phyloP scores from a whole-genome alignment of 805 yeast genomes.

The Candida insectalens region DNA sequence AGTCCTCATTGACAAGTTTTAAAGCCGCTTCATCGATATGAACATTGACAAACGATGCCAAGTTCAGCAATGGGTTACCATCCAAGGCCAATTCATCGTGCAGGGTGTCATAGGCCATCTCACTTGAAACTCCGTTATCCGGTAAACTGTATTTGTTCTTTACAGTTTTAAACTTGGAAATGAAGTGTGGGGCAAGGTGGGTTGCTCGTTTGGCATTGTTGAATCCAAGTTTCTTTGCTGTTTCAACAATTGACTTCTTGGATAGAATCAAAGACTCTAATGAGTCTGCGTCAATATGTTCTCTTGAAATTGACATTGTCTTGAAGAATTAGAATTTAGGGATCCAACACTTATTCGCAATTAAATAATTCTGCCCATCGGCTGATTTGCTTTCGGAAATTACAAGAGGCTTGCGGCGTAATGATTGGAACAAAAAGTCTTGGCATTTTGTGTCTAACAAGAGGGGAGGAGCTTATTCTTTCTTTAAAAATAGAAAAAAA shows the following conservation, averaged over 20 bases:
- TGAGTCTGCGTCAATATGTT: conserved; percentile 30
- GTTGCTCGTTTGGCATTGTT: conserved; percentile 5
- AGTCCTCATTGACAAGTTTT: conserved; percentile 53
- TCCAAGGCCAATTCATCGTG: conserved; percentile 71
- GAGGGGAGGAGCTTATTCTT: too few species aligned
- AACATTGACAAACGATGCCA: conserved; percentile 88
- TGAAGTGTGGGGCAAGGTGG: conserved; percentile 10
- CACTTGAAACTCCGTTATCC: conserved; percentile 39
- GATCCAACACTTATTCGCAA: too few species aligned
- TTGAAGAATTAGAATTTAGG: too few species aligned
- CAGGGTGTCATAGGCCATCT: conserved; percentile 50
- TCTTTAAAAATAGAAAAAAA: too few species aligned
- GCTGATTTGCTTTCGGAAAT: too few species aligned
- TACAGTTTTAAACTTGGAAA: conserved; percentile 25
- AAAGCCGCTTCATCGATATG: conserved; percentile 43
- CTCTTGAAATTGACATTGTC: too few species aligned
- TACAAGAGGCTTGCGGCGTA: too few species aligned
- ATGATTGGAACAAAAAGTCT: too few species aligned
- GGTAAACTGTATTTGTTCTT: conserved; percentile 53
- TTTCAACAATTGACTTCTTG: too few species aligned
- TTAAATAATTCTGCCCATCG: too few species aligned
- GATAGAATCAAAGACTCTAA: conserved; percentile 28
- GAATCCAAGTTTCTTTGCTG: too few species aligned
- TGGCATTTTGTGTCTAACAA: too few species aligned
- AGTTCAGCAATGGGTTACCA: conserved; percentile 73